A percentile compares a stretch with the other conserved stretches of the same genome.
phyloP scores from a whole-genome alignment of 1,284 basidiomycete species.

The Leccinum fallax region DNA sequence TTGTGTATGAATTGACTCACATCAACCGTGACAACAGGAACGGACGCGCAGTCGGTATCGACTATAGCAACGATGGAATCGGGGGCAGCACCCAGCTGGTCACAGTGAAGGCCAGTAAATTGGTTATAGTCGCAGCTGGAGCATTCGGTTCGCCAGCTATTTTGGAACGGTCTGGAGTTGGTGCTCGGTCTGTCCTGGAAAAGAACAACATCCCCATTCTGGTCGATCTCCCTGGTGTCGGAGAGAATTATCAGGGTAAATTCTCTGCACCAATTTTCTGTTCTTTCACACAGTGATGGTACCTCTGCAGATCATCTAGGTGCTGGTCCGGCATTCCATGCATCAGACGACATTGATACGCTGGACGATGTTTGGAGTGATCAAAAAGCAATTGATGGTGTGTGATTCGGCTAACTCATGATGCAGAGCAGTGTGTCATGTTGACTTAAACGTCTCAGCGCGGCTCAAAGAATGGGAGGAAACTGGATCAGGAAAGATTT shows the following conservation, averaged over 20 bases:
- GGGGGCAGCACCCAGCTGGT: slow-evolving; percentile 17
- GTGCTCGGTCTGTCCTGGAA: slow-evolving; percentile 42
- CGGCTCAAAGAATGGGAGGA: background rate
- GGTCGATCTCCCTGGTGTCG: slow-evolving; percentile 58
- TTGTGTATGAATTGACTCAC: background rate
- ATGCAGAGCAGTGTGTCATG: background rate
- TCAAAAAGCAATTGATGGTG: background rate
- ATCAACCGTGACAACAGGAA: background rate
- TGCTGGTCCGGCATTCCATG: background rate
- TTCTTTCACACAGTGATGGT: background rate
- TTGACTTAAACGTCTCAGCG: background rate
- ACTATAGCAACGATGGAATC: background rate
- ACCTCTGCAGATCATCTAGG: background rate
- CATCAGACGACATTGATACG: background rate
- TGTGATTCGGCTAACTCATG: background rate
- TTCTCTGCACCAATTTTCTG: background rate
- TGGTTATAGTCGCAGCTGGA: slow-evolving; percentile 54
- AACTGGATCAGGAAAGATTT: background rate
- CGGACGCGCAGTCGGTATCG: slow-evolving; percentile 9
- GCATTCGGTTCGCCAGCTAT: slow-evolving; percentile 58
- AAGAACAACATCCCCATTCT: slow-evolving; percentile 42
- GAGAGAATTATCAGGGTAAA: slow-evolving; percentile 54
- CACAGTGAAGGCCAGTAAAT: slow-evolving; percentile 41
- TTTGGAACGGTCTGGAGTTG: slow-evolving; percentile 57
- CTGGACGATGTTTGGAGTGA: background rate